These are phyloP conservation scores for Nicotiana noctiflora DNA, from an alignment of 257 asterid genomes.

Conservation along the genomic window DNA sequence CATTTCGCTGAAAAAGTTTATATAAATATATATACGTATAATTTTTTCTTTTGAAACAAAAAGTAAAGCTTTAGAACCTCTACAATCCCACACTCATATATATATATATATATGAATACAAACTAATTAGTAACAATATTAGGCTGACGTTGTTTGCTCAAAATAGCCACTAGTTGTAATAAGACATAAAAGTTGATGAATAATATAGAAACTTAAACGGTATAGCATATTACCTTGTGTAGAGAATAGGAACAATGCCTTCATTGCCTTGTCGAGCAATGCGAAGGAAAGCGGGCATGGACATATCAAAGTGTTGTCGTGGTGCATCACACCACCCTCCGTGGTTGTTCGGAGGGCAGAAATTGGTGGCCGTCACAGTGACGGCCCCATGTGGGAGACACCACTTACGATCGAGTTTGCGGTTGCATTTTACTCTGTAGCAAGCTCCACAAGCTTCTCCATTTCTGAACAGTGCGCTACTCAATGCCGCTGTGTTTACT, in stretches of 20 bases:
- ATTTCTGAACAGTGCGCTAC: conserved; percentile 45
- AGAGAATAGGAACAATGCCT: conserved; percentile 57
- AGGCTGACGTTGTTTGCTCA: too few relatives aligned
- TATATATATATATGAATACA: too few relatives aligned
- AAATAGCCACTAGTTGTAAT: too few relatives aligned
- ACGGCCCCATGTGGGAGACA: conserved; percentile 41
- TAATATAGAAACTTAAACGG: too few relatives aligned
- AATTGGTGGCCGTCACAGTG: conserved; percentile 60
- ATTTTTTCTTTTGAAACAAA: too few relatives aligned
- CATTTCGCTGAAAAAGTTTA: too few relatives aligned
- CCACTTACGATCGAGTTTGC: conserved; percentile 37
- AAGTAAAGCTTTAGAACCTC: too few relatives aligned
- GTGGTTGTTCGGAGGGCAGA: conserved; percentile 61
- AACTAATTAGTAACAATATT: too few relatives aligned
- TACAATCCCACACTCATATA: too few relatives aligned
- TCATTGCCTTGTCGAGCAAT: conserved; percentile 54
- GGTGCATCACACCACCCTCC: conserved; percentile 85
- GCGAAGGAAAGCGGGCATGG: conserved; percentile 63
- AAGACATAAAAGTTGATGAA: too few relatives aligned
- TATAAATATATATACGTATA: too few relatives aligned
- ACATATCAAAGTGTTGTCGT: conserved; percentile 67
- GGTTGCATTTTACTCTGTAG: conserved; percentile 45
- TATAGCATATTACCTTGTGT: conserved; percentile 32
- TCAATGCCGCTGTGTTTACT: conserved; percentile 49
- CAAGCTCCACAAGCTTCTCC: conserved; percentile 72